Evolutionary conservation across 257 asterid genomes (phyloP), one percentile per base, ranked within the genome.

Genomic region (Capsicum pubescens): DNA sequence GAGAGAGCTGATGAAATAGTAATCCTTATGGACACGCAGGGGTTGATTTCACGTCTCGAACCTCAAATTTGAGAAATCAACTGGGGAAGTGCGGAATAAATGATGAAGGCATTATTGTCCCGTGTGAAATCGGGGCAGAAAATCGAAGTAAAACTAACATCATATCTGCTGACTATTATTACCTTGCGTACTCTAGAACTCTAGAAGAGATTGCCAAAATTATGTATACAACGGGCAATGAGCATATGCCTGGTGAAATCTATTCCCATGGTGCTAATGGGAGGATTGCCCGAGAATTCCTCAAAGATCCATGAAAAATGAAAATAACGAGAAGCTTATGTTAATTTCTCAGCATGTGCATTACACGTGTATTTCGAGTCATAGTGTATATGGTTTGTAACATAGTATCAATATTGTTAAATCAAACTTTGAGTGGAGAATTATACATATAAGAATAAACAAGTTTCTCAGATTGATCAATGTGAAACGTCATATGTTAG

Each of bases 21-120:
- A 61, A 36, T 12, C 95, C 95, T 0, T 88, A 90, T 79, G 79
- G 83, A 57, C 14, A 77, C 72, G 88, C 91, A 0, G 92, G 89
- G 19, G 88, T 88, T 4, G 90, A 87, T 39, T 88, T 90, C 68
- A 90, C 92, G 0, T 44, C 0, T 61, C 82, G 50, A 21, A 88
- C 89, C 6, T 92, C 93, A 5, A 82, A 35, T 42, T 64, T 89
- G 26, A 89, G 92, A 68, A 90, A 92, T 63, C 19, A 14, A 12
- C 76, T 92, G 79, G 92, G 84, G 0, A 84, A 7, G 80, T 83
- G 92, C 14, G 93, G 93, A 4, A 55, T 87, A 54, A 90, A 79
- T 81, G 93, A 92, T 57, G 93, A 90, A 66, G 95, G 92, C 4
- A 17, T 90, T 19, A 0, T 84, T 0, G 93, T 91, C 26, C 89